These are phyloP conservation scores for Thelephora terrestris DNA, from an alignment of 1,284 basidiomycete genomes.

Conservation along the genomic window DNA sequence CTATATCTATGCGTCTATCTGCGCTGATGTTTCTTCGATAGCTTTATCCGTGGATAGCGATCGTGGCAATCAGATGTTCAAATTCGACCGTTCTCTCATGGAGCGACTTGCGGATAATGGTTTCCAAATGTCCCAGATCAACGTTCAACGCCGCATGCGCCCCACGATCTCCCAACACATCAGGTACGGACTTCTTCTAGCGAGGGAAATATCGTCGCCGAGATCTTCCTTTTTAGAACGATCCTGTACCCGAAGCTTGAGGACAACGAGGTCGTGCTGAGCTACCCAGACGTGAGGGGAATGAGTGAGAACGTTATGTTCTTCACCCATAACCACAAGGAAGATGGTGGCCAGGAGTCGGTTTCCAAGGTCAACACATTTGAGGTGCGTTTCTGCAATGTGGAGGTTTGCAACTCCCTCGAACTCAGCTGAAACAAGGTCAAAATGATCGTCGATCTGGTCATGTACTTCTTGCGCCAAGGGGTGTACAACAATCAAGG, in stretches of 20 bases:
- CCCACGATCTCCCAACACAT: slow-evolving; percentile 33
- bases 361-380: slow-evolving; percentile 54
- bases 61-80: slow-evolving; percentile 25
- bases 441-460: slow-evolving; percentile 58
- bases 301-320: slow-evolving; percentile 52
- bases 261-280: slow-evolving; percentile 41
- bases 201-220: background rate
- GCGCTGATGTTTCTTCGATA: slow-evolving; percentile 10
- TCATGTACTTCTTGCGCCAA: slow-evolving; percentile 53
- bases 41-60: slow-evolving; percentile 31
- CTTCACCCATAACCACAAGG: slow-evolving; percentile 42
- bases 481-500: slow-evolving; percentile 28
- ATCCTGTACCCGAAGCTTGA: slow-evolving; percentile 48
- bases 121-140: slow-evolving; percentile 31
- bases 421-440: slow-evolving; percentile 27
- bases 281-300: slow-evolving; percentile 45
- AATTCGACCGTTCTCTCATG: slow-evolving; percentile 39
- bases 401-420: background rate
- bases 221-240: slow-evolving; percentile 25
- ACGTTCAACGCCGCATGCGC: slow-evolving; percentile 34
- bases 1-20: slow-evolving; percentile 1
- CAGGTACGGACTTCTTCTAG: slow-evolving; percentile 16
- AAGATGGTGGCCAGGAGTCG: slow-evolving; percentile 46
- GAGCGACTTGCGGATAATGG: slow-evolving; percentile 30
- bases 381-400: slow-evolving; percentile 35